A percentile compares a stretch with the other conserved stretches of the same genome.
These are phyloP conservation scores for Nephelium lappaceum DNA, from an alignment of 345 rosid genomes.

Conservation along the genomic window DNA sequence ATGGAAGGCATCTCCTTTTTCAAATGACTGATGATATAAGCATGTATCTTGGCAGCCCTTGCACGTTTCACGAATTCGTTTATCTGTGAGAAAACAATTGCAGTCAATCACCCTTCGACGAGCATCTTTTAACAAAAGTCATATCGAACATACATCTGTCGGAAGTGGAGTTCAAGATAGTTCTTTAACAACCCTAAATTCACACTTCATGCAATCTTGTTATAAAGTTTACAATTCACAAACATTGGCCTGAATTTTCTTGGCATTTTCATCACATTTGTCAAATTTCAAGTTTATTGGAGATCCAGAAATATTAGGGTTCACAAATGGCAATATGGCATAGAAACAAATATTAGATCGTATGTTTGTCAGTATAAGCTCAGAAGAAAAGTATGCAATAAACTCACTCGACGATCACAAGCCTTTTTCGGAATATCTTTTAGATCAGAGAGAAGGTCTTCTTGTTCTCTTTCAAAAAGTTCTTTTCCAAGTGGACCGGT, in stretches of 20 bases:
- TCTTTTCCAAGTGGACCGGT: conserved; percentile 92
- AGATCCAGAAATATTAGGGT: background rate
- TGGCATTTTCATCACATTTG: background rate
- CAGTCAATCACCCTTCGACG: conserved; percentile 4
- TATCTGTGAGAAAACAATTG: conserved; percentile 47
- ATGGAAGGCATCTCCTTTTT: conserved; percentile 92
- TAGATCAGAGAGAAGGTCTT: conserved; percentile 82
- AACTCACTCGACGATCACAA: conserved; percentile 94
- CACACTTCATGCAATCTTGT: background rate
- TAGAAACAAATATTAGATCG: background rate
- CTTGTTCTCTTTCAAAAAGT: conserved; percentile 93
- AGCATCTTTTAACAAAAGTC: background rate
- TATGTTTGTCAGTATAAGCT: background rate
- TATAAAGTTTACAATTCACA: too few relatives aligned
- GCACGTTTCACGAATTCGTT: conserved; percentile 97
- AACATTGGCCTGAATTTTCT: too few relatives aligned
- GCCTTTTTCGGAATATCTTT: conserved; percentile 97
- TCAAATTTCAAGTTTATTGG: background rate
- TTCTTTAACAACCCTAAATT: background rate
- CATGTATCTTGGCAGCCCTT: conserved; percentile 94
- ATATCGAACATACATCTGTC: too few relatives aligned
- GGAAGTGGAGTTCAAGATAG: background rate
- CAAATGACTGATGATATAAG: conserved; percentile 85
- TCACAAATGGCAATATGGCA: background rate
- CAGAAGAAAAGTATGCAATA: conserved; percentile 6